Percentiles rank a stretch among this genome's conserved stretches.
Conservation (phyloP, 139 green algal genomes). For the Zygnema cylindricum region DNA sequence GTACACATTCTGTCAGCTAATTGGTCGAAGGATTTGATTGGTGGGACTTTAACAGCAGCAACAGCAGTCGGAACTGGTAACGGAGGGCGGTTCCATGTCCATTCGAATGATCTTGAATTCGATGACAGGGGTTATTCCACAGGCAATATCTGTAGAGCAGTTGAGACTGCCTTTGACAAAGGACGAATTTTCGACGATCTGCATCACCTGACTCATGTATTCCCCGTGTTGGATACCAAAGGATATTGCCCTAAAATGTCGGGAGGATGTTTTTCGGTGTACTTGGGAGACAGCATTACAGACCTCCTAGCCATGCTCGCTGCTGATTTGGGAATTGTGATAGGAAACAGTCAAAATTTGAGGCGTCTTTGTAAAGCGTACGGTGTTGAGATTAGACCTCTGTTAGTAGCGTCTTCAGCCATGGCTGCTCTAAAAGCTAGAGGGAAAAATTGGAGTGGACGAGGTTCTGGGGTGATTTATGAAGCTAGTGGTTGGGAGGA, state of each 20-base stretch:
- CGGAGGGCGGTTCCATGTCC: not conserved
- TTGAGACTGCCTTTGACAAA: conserved; percentile 28
- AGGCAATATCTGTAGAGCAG: not conserved
- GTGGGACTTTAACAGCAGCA: not conserved
- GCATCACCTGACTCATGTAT: conserved; percentile 6
- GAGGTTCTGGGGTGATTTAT: conserved; percentile 13
- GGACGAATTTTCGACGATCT: not conserved
- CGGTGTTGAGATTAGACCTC: conserved; percentile 1
- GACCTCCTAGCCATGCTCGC: conserved; percentile 29
- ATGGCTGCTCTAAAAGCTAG: not conserved
- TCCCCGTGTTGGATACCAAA: not conserved
- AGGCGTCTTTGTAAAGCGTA: not conserved
- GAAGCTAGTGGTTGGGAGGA: conserved; percentile 23
- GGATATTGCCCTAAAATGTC: not conserved
- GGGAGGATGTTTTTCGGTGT: not conserved
- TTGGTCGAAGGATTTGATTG: conserved; percentile 28
- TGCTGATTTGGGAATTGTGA: conserved; percentile 24
- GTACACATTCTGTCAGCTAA: conserved; percentile 30
- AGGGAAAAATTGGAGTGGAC: not conserved
- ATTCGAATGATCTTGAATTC: conserved; percentile 36
- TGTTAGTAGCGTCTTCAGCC: conserved; percentile 8
- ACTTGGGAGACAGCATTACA: conserved; percentile 25
- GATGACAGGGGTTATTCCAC: not conserved
- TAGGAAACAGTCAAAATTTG: conserved; percentile 1
- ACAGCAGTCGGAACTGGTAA: not conserved